phyloP scores from a whole-genome alignment of 176 grass and related monocot genomes.

The Oryza longistaminata region DNA sequence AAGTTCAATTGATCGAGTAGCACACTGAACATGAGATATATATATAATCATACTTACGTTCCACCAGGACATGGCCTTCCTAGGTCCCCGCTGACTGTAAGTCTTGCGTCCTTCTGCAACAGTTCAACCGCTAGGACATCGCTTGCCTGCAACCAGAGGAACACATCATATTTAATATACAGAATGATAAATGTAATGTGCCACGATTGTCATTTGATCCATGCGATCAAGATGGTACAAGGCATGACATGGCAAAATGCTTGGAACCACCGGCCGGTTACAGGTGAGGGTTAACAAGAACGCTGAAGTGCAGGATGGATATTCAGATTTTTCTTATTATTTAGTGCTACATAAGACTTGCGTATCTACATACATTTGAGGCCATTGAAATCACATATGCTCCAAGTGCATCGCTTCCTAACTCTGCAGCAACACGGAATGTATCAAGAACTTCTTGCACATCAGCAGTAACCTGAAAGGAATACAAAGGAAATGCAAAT shows the following conservation, averaged over 20 bases:
- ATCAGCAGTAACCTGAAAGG: constrained; percentile 62
- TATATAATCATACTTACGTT: constrained; percentile 66
- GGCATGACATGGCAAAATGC: neutral
- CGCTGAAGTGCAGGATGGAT: too few species aligned
- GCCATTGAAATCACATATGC: constrained; percentile 99
- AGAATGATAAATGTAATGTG: neutral
- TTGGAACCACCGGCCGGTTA: neutral
- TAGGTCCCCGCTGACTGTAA: constrained; percentile 75
- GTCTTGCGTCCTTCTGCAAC: constrained; percentile 89
- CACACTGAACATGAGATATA: neutral
- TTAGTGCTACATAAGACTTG: neutral
- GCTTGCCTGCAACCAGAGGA: constrained; percentile 61
- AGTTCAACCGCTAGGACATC: constrained; percentile 90
- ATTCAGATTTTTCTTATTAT: neutral
- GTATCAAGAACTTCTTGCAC: constrained; percentile 93
- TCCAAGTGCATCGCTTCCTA: constrained; percentile 82
- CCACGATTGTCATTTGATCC: neutral
- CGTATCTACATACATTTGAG: constrained; percentile 66
- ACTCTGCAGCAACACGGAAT: constrained; percentile 78
- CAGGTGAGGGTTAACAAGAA: neutral
- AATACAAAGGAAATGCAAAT: constrained; percentile 24
- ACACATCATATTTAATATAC: constrained; percentile 11
- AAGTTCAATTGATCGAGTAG: neutral
- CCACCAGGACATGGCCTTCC: constrained; percentile 87
- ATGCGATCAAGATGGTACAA: neutral